phyloP scores from a whole-genome alignment of 1,139 yeast genomes.

The Arxiozyma telluris region DNA sequence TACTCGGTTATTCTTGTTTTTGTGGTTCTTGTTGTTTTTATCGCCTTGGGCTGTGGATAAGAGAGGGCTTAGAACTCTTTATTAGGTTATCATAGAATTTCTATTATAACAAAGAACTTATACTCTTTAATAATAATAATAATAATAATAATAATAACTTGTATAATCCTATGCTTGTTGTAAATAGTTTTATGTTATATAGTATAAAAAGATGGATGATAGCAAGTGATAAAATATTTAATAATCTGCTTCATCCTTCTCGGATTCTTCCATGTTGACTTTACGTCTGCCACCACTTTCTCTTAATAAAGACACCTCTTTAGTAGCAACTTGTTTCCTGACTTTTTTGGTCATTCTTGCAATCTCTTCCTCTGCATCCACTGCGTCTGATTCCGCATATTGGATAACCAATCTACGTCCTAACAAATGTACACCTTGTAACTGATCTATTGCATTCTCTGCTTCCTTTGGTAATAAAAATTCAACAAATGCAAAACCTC shows the following conservation, averaged over 20 bases:
- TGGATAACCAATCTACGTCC: conserved; percentile 97
- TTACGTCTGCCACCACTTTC: conserved; percentile 68
- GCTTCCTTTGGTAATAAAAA: conserved; percentile 85
- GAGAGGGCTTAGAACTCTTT: too few species aligned
- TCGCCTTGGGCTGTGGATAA: too few species aligned
- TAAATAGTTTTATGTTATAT: too few species aligned
- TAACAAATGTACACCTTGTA: conserved; percentile 90
- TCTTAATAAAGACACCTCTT: conserved; percentile 61
- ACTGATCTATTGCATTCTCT: conserved; percentile 87
- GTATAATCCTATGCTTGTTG: too few species aligned
- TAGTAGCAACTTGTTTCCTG: conserved; percentile 67
- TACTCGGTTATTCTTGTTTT: too few species aligned
- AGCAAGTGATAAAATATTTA: too few species aligned
- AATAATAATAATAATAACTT: too few species aligned
- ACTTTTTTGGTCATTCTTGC: conserved; percentile 84
- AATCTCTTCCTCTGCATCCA: conserved; percentile 81
- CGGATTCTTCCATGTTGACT: conserved; percentile 45
- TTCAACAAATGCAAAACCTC: conserved; percentile 98
- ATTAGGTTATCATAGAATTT: too few species aligned
- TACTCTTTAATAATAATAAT: too few species aligned
- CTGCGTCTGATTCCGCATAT: conserved; percentile 76
- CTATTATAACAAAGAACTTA: too few species aligned
- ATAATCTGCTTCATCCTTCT: conserved; percentile 14
- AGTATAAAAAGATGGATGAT: too few species aligned
- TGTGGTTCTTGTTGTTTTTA: too few species aligned